A percentile compares a stretch with the other conserved stretches of the same genome.
Conservation (phyloP, 495 filamentous ascomycete species). For the Neurospora terricola region DNA sequence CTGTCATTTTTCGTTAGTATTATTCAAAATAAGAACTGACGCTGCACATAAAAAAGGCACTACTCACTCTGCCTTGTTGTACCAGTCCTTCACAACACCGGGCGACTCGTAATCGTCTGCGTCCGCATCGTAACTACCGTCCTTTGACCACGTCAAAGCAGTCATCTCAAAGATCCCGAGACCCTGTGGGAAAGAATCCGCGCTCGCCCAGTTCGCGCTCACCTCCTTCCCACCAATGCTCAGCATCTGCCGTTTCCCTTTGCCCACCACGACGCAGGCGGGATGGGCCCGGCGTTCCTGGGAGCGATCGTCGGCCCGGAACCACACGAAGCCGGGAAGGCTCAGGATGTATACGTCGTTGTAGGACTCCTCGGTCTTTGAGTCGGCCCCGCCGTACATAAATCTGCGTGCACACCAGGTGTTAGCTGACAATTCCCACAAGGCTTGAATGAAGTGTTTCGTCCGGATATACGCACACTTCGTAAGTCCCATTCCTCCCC, state of each 20-base stretch:
- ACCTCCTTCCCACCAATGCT: not conserved
- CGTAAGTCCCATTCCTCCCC: not conserved
- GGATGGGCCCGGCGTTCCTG: not conserved
- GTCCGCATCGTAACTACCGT: conserved; percentile 1
- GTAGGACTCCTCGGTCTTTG: not conserved
- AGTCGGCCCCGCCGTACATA: not conserved
- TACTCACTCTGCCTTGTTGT: not conserved
- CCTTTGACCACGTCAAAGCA: not conserved
- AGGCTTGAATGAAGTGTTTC: too few relatives aligned
- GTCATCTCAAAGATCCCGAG: not conserved
- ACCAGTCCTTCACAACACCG: not conserved
- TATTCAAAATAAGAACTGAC: not conserved
- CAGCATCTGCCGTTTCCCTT: not conserved
- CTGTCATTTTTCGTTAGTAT: not conserved
- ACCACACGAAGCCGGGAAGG: conserved; percentile 1
- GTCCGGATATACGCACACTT: too few relatives aligned
- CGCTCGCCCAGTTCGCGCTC: not conserved
- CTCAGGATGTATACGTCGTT: not conserved
- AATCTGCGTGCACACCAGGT: not conserved
- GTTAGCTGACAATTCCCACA: not conserved
- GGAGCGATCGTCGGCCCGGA: not conserved
- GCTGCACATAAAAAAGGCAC: not conserved
- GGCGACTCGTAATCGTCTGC: conserved; percentile 4
- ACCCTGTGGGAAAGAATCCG: not conserved
- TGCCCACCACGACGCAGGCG: not conserved